Percentiles rank a stretch among this genome's conserved stretches.
Evolutionary conservation across 805 yeast genomes (phyloP).

Genomic region (Pichia insulana): DNA sequence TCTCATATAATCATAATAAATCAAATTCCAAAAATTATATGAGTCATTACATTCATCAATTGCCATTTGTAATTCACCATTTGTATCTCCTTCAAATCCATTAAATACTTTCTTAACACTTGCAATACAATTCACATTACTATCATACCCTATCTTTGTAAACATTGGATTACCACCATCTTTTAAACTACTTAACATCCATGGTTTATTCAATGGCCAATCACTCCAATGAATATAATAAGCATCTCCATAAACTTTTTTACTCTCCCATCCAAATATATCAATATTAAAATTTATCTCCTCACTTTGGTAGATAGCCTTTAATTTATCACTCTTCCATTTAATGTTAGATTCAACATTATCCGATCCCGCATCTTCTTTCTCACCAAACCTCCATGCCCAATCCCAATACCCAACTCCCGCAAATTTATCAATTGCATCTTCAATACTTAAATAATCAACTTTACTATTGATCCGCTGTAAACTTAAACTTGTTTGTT

Average conservation of each 20-base stretch:
- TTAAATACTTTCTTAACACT: neutral
- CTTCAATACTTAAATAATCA: conserved; percentile 7
- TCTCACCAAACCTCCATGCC: conserved; percentile 12
- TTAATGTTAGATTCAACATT: neutral
- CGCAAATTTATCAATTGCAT: conserved; percentile 6
- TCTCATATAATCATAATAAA: conserved; percentile 11
- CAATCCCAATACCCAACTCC: conserved; percentile 14
- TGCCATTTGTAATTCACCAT: conserved; percentile 24
- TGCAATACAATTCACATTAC: conserved; percentile 9
- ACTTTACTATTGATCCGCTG: conserved; percentile 5
- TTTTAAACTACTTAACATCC: conserved; percentile 29
- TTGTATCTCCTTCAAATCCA: conserved; percentile 6
- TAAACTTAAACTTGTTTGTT: conserved; percentile 10
- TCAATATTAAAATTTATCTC: conserved; percentile 8
- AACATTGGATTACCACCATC: conserved; percentile 4
- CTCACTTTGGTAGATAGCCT: neutral
- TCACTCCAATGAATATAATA: conserved; percentile 56
- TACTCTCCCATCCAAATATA: conserved; percentile 30
- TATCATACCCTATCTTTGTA: conserved; percentile 9
- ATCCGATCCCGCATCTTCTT: conserved; percentile 1
- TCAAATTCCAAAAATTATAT: conserved; percentile 10
- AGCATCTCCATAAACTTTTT: conserved; percentile 22
- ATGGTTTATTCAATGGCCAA: conserved; percentile 59
- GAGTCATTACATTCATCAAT: conserved; percentile 12
- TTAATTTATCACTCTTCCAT: neutral